Evolutionary conservation across 371 early-diverging fungal genomes (phyloP).

Genomic region (Mucor irregularis): DNA sequence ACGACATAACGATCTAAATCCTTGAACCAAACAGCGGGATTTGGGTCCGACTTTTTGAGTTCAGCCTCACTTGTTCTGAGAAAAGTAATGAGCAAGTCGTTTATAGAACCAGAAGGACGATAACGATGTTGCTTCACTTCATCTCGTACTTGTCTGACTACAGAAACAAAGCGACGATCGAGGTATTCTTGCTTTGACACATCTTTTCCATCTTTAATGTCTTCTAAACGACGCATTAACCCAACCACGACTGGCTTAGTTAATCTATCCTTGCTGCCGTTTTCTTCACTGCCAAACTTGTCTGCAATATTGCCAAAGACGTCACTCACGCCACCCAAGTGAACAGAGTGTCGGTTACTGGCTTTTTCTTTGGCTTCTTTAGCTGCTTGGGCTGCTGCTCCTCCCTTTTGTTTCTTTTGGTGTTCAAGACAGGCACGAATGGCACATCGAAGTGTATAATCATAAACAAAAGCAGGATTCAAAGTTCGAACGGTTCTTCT

Average conservation of each 20-base stretch:
- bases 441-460: slow-evolving; percentile 43
- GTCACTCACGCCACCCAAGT: slow-evolving; percentile 29
- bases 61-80: slow-evolving; percentile 35
- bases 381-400: neutral
- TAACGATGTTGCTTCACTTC: slow-evolving; percentile 34
- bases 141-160: slow-evolving; percentile 25
- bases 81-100: slow-evolving; percentile 39
- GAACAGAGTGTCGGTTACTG: slow-evolving; percentile 30
- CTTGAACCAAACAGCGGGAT: slow-evolving; percentile 38
- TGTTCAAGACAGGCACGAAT: slow-evolving; percentile 39
- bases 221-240: slow-evolving; percentile 32
- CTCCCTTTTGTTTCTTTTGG: slow-evolving; percentile 17
- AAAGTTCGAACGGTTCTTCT: slow-evolving; percentile 25
- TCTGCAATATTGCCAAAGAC: slow-evolving; percentile 36
- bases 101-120: slow-evolving; percentile 35
- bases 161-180: slow-evolving; percentile 29
- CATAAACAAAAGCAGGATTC: slow-evolving; percentile 36
- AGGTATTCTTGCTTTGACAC: slow-evolving; percentile 29
- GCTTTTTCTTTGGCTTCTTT: slow-evolving; percentile 17
- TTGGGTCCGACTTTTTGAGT: slow-evolving; percentile 35
- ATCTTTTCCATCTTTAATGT: slow-evolving; percentile 37
- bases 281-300: slow-evolving; percentile 27
- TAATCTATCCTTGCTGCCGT: slow-evolving; percentile 27
- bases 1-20: slow-evolving; percentile 36
- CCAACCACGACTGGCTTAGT: slow-evolving; percentile 35